Conservation (phyloP, 768 basidiomycete species). For the Candolleomyces aberdarensis region DNA sequence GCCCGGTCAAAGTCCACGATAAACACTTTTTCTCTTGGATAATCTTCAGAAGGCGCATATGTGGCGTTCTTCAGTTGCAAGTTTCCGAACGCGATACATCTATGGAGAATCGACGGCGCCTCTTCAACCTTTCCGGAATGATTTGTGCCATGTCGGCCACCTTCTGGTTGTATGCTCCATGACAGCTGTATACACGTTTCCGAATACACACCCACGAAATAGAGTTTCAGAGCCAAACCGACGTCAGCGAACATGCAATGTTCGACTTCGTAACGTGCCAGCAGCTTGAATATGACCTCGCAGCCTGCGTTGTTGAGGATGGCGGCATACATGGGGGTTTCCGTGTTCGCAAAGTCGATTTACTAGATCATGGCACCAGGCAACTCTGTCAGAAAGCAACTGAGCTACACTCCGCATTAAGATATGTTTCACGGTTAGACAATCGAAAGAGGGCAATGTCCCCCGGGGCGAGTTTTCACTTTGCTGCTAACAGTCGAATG, state of each 20-base stretch:
- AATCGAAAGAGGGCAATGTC: too few species aligned
- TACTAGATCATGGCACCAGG: too few species aligned
- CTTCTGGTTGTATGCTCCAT: conserved; percentile 10
- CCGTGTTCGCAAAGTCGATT: too few species aligned
- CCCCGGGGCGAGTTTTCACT: too few species aligned
- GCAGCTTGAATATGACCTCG: too few species aligned
- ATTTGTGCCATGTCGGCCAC: conserved; percentile 12
- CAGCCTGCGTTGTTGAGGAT: too few species aligned
- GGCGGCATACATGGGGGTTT: too few species aligned
- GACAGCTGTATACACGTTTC: conserved; percentile 10
- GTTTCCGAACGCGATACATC: not conserved
- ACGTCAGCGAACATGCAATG: conserved; percentile 15
- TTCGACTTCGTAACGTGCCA: too few species aligned
- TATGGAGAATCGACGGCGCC: conserved; percentile 14
- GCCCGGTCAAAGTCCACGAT: not conserved
- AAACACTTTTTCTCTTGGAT: not conserved
- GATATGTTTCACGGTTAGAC: too few species aligned
- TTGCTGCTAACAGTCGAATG: too few species aligned
- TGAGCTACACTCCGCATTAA: too few species aligned
- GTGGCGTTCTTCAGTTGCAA: not conserved
- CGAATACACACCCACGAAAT: conserved; percentile 14
- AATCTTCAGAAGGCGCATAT: not conserved
- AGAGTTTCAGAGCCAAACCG: conserved; percentile 15
- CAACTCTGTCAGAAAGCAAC: too few species aligned
- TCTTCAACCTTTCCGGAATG: conserved; percentile 10